Evolutionary conservation across 2,329 filamentous ascomycete species (phyloP).

Genomic region (Verticillium longisporum): DNA sequence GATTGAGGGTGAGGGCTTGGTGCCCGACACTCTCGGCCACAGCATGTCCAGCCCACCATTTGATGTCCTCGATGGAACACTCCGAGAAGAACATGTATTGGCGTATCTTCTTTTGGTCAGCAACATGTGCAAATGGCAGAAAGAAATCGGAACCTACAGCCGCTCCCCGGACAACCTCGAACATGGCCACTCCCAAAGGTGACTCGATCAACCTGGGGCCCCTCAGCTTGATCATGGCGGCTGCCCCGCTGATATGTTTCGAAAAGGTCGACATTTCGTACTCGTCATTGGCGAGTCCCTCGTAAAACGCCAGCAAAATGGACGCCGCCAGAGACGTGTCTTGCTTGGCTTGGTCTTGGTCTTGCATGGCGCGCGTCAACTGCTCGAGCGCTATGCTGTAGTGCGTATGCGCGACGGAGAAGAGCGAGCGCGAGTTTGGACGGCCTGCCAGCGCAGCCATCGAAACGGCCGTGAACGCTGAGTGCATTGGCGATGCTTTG

Average conservation of each 20-base stretch:
- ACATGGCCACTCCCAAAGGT: slow-evolving; percentile 15
- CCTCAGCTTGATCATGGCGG: slow-evolving; percentile 14
- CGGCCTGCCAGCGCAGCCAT: slow-evolving; percentile 16
- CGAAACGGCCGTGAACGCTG: slow-evolving; percentile 14
- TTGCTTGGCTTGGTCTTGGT: slow-evolving; percentile 10
- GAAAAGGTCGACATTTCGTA: slow-evolving; percentile 12
- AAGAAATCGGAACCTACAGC: slow-evolving; percentile 8
- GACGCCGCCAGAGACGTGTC: slow-evolving; percentile 14
- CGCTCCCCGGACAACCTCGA: slow-evolving; percentile 16
- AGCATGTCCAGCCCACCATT: slow-evolving; percentile 15
- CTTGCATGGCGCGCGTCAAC: slow-evolving; percentile 13
- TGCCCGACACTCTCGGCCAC: slow-evolving; percentile 15
- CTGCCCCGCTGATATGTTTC: slow-evolving; percentile 14
- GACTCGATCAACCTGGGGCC: slow-evolving; percentile 10
- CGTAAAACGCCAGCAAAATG: slow-evolving; percentile 17
- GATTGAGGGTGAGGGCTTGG: slow-evolving; percentile 15
- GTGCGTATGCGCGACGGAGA: slow-evolving; percentile 12
- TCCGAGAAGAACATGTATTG: slow-evolving; percentile 16
- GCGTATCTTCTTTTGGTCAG: slow-evolving; percentile 9
- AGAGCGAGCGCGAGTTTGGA: slow-evolving; percentile 13
- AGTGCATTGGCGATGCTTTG: slow-evolving; percentile 13
- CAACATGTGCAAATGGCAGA: background rate
- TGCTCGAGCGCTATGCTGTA: slow-evolving; percentile 15
- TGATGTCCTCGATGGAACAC: slow-evolving; percentile 13
- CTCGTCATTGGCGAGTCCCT: slow-evolving; percentile 13